Conservation (phyloP, 192 early-diverging fungal species). For the Coemansia sp. region DNA sequence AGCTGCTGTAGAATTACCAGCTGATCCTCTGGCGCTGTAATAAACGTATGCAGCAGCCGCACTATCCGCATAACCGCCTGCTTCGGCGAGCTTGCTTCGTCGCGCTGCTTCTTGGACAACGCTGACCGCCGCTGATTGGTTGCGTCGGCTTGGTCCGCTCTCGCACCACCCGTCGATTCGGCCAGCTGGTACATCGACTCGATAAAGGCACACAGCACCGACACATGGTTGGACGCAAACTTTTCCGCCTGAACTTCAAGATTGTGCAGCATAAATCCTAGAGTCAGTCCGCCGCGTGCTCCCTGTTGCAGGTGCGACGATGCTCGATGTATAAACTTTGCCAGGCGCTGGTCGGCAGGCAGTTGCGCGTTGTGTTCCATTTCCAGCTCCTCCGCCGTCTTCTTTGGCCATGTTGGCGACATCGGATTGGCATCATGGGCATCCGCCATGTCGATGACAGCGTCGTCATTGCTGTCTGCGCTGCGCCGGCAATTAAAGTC, state of each 20-base stretch:
- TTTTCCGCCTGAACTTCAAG: conserved; percentile 32
- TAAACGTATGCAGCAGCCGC: conserved; percentile 45
- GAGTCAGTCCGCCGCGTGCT: conserved; percentile 42
- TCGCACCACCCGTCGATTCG: conserved; percentile 15
- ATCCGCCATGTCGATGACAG: neutral
- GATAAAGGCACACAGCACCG: conserved; percentile 49
- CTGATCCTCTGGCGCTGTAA: conserved; percentile 42
- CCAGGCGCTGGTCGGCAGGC: conserved; percentile 51
- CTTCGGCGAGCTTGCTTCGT: conserved; percentile 19
- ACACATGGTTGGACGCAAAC: conserved; percentile 38
- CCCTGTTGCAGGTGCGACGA: conserved; percentile 54
- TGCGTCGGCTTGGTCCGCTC: neutral
- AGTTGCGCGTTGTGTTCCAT: conserved; percentile 42
- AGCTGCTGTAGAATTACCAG: conserved; percentile 35
- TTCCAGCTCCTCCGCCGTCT: conserved; percentile 34
- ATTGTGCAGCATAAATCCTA: conserved; percentile 54
- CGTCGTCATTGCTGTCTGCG: conserved; percentile 6
- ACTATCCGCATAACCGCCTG: conserved; percentile 33
- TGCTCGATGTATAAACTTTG: conserved; percentile 51
- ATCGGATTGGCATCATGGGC: neutral
- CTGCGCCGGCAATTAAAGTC: neutral
- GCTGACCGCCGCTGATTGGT: conserved; percentile 27
- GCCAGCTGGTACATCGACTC: conserved; percentile 43
- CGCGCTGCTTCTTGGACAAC: conserved; percentile 34
- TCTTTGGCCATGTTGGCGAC: neutral